Evolutionary conservation across 164 flowering plant species (phyloP).

Genomic region (Malania oleifera): DNA sequence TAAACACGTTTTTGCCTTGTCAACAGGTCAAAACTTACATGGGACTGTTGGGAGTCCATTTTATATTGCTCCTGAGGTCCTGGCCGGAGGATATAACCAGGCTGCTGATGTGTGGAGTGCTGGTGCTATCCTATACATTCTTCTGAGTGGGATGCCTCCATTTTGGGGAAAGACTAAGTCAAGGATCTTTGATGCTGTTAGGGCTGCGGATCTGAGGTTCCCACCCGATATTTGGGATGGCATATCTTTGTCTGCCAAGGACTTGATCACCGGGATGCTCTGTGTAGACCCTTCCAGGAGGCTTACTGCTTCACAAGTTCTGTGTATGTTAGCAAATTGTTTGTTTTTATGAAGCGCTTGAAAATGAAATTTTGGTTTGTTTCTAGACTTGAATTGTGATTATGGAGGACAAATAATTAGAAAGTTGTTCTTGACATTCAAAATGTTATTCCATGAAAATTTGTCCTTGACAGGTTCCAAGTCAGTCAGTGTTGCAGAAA

Average conservation of each 20-base stretch:
- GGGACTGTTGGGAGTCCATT: conserved; percentile 46
- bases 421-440: too few relatives aligned
- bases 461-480: too few relatives aligned
- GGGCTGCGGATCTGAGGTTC: background rate
- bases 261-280: background rate
- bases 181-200: background rate
- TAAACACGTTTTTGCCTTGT: background rate
- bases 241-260: background rate
- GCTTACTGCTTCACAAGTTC: background rate
- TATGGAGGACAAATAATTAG: too few relatives aligned
- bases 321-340: too few relatives aligned
- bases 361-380: too few relatives aligned
- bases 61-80: conserved; percentile 49
- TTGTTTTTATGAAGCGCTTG: too few relatives aligned
- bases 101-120: conserved; percentile 47
- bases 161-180: conserved; percentile 24
- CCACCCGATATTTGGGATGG: background rate
- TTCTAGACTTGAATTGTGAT: too few relatives aligned
- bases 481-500: too few relatives aligned
- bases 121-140: conserved; percentile 42
- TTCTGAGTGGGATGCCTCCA: conserved; percentile 44
- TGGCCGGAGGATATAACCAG: conserved; percentile 32
- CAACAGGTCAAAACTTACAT: conserved; percentile 27
- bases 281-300: background rate
- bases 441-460: too few relatives aligned